Evolutionary conservation across 2,329 filamentous ascomycete genomes (phyloP).

Genomic region (Fusarium sp.): DNA sequence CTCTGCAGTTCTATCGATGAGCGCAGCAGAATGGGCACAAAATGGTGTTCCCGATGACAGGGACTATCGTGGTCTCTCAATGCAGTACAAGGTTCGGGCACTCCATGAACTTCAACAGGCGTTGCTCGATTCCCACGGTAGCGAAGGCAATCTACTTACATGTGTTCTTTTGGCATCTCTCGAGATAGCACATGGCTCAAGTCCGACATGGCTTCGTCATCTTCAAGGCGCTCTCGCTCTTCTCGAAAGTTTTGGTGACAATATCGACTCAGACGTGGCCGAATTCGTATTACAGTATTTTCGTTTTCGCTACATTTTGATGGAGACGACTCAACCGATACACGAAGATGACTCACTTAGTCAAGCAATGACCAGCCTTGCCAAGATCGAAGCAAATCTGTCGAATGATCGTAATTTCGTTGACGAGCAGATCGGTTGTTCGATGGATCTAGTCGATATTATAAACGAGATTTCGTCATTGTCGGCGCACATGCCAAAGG

Average conservation of each 20-base stretch:
- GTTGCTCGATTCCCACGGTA: constrained; percentile 19
- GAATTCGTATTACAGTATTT: constrained; percentile 41
- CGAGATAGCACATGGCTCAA: constrained; percentile 41
- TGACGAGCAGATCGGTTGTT: constrained; percentile 43
- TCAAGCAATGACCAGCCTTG: constrained; percentile 23
- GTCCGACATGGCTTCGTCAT: constrained; percentile 38
- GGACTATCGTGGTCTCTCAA: constrained; percentile 37
- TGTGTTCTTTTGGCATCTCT: constrained; percentile 40
- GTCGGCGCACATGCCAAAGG: constrained; percentile 10
- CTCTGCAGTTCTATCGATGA: constrained; percentile 40
- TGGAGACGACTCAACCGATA: constrained; percentile 39
- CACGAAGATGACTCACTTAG: constrained; percentile 17
- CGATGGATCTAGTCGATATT: constrained; percentile 43
- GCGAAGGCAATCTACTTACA: constrained; percentile 39
- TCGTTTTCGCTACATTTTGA: constrained; percentile 40
- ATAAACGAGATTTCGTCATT: constrained; percentile 41
- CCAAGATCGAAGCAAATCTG: constrained; percentile 23
- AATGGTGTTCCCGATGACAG: constrained; percentile 28
- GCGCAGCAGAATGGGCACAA: constrained; percentile 42
- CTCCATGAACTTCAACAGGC: constrained; percentile 34
- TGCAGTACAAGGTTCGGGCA: constrained; percentile 39
- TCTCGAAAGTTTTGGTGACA: constrained; percentile 32
- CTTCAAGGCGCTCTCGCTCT: constrained; percentile 42
- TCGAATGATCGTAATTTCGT: constrained; percentile 24
- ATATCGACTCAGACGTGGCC: constrained; percentile 29